Conservation (phyloP, 441 rosid genomes). For the Cnidoscolus chayamansa region DNA sequence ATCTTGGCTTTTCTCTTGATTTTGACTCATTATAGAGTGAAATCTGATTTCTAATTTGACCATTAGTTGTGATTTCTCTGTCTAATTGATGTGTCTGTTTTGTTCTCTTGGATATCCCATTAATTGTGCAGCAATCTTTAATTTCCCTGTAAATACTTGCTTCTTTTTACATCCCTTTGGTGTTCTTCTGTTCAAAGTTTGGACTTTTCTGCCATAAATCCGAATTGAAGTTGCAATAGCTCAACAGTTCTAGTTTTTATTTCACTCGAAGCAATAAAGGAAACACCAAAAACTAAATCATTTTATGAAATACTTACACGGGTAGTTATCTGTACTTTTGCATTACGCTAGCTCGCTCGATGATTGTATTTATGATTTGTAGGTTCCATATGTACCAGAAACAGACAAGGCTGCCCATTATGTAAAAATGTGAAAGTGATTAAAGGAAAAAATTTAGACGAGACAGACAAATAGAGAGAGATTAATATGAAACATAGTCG, state of each 20-base stretch:
- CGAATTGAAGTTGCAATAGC: not conserved
- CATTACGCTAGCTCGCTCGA: constrained; percentile 3
- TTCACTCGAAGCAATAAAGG: constrained; percentile 28
- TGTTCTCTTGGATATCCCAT: constrained; percentile 10
- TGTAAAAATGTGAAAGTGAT: constrained; percentile 24
- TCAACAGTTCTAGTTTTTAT: constrained; percentile 7
- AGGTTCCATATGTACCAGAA: constrained; percentile 39
- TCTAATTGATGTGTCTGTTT: constrained; percentile 16
- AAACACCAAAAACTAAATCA: constrained; percentile 29
- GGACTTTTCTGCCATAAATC: constrained; percentile 7
- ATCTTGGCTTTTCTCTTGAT: constrained; percentile 8
- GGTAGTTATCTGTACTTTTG: constrained; percentile 22
- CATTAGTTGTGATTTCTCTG: constrained; percentile 22
- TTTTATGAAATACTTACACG: constrained; percentile 30
- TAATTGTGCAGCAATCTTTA: constrained; percentile 23
- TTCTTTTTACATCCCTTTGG: not conserved
- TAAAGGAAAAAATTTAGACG: not conserved
- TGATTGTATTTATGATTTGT: constrained; percentile 37
- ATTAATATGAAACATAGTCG: constrained; percentile 32
- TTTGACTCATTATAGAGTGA: constrained; percentile 2
- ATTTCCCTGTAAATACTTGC: not conserved
- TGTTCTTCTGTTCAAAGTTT: not conserved
- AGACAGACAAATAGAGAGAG: not conserved
- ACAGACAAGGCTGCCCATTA: constrained; percentile 36
- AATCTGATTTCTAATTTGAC: not conserved